Percentiles rank a stretch among this genome's conserved stretches.
Evolutionary conservation across 768 basidiomycete species (phyloP).

Genomic region (Mycena amicta): DNA sequence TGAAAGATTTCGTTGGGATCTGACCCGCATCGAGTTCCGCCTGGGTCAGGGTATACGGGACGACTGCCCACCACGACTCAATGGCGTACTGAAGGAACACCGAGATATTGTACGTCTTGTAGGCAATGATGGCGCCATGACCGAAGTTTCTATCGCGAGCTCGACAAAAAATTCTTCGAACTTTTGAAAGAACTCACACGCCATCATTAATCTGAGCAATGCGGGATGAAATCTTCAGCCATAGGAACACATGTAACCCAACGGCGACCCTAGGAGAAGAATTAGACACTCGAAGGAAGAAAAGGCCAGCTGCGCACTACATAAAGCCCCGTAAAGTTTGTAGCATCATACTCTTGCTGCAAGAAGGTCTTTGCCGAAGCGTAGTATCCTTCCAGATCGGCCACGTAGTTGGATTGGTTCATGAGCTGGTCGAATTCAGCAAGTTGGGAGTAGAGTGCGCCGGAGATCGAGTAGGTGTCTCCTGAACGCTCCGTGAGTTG

Average conservation of each 20-base stretch:
- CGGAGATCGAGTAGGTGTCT: neutral
- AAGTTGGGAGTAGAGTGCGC: neutral
- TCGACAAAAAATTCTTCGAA: neutral
- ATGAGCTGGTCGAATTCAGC: neutral
- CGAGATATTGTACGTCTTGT: constrained; percentile 4
- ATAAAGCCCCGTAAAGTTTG: neutral
- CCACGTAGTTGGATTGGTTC: neutral
- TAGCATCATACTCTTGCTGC: neutral
- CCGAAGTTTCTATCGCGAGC: neutral
- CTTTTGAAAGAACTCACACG: neutral
- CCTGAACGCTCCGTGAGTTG: neutral
- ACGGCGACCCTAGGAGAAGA: neutral
- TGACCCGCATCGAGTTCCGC: neutral
- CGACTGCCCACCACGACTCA: neutral
- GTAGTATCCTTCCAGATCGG: neutral
- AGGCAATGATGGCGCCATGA: constrained; percentile 1
- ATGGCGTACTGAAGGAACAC: neutral
- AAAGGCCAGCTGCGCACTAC: neutral
- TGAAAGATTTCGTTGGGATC: neutral
- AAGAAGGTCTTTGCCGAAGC: neutral
- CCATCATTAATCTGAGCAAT: neutral
- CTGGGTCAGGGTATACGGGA: neutral
- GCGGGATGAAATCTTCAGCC: neutral
- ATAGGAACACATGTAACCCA: too few relatives aligned
- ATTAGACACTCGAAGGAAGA: neutral